These are phyloP conservation scores for Chlorella variabilis DNA, from an alignment of 163 green algal species.

Conservation along the genomic window DNA sequence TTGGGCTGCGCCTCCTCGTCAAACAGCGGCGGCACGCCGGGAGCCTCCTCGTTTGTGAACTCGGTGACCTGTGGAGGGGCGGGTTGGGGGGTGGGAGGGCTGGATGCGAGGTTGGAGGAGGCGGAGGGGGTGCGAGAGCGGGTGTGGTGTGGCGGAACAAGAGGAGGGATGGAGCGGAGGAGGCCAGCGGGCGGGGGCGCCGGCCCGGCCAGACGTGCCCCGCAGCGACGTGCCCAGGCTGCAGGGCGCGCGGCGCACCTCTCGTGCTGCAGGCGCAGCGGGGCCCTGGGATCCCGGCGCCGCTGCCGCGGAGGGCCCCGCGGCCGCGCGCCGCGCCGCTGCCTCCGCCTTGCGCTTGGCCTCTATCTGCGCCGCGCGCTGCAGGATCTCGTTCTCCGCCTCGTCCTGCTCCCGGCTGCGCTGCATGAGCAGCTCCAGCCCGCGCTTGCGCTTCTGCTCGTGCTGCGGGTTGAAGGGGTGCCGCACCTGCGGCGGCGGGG, in stretches of 20 bases:
- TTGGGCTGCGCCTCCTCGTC: conserved; percentile 57
- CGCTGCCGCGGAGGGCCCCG: background rate
- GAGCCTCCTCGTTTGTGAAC: conserved; percentile 31
- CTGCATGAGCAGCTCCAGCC: conserved; percentile 66
- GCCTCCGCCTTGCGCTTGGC: conserved; percentile 59
- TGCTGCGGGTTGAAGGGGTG: conserved; percentile 67
- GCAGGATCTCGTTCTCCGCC: conserved; percentile 72
- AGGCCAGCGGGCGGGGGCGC: too few species aligned
- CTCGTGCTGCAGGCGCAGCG: background rate
- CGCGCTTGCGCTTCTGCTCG: conserved; percentile 75
- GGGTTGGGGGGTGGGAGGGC: background rate
- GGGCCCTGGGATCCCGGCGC: background rate
- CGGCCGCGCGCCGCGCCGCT: background rate
- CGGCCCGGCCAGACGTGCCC: too few species aligned
- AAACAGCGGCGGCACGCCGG: conserved; percentile 68
- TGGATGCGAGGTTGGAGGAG: background rate
- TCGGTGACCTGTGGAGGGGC: conserved; percentile 1
- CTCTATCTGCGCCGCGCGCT: conserved; percentile 64
- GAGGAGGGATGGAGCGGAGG: background rate
- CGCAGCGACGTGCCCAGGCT: too few species aligned
- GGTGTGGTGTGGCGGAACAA: background rate
- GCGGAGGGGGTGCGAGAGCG: background rate
- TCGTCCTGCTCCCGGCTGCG: conserved; percentile 66
- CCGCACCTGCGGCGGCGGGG: conserved; percentile 43
- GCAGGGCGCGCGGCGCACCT: conserved; percentile 16